Evolutionary conservation across 1,139 yeast species (phyloP), one percentile per base, ranked within the genome.

Genomic region (Pichiaceae sp.): DNA sequence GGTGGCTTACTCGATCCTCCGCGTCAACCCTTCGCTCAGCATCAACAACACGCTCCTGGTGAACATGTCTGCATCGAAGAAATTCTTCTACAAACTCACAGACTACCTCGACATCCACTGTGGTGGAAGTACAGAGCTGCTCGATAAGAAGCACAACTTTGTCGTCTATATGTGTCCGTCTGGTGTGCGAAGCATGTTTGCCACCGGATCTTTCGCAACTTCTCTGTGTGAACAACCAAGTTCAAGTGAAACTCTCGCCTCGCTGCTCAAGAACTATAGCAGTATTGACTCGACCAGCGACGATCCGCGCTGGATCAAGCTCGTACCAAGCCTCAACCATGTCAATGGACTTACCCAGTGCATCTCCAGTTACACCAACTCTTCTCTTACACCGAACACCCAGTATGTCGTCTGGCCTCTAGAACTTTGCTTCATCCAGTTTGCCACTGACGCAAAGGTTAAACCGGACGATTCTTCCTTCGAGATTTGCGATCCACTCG

Each of bases 361-460:
- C n/a, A 68, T 81, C 3, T 63, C 86, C 9, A 64, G 68, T 26
- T 81, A 60, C 42, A 49, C 50, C 18, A 50, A 52, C 20, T 35
- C 44, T 56, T 47, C 61, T 65, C 3, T 75, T 69, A 39, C 48
- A 2, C 69, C 67, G 11, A 76, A 76, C 48, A 66, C 65, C 26
- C 77, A 78, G 49, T 74, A 64, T 40, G 71, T 82, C 2, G 57
- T 75, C 35, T 82, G 93, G 93, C 93, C 93, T 0, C 61, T 80
- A 55, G 71, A 69, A 36, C 59, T 81, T 18, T 78, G 89, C 47
- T 63, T 74, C 38, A 59, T 74, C 7, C 91, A 82, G 48, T 62
- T 64, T 40, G 73, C 54, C 2, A 37, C 44, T 1, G 50, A 46
- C 18, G 25, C 31, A 2, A 38, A 39, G 17, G 14, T 14, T 8